These are phyloP conservation scores for Gryganskiella cystojenkinii DNA, from an alignment of 192 early-diverging fungal species.

Conservation along the genomic window DNA sequence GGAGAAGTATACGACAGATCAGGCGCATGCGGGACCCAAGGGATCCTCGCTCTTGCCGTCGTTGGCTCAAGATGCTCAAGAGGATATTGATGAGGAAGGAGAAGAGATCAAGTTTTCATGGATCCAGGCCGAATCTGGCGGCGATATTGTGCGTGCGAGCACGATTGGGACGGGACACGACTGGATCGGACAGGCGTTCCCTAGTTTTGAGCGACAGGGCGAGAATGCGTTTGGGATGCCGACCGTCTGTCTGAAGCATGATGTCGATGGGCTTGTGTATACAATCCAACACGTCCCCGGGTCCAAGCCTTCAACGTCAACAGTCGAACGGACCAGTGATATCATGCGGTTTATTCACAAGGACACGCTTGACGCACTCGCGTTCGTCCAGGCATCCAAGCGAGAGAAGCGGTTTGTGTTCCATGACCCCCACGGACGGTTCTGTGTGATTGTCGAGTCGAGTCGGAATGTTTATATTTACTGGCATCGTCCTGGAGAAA, in stretches of 20 bases:
- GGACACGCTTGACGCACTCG: conserved; percentile 73
- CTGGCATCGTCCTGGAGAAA: conserved; percentile 39
- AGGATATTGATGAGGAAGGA: conserved; percentile 58
- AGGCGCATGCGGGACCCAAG: conserved; percentile 30
- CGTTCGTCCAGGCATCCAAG: conserved; percentile 82
- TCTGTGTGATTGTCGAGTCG: conserved; percentile 61
- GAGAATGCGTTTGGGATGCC: conserved; percentile 54
- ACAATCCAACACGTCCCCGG: conserved; percentile 43
- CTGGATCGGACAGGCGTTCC: conserved; percentile 66
- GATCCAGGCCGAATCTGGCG: conserved; percentile 51
- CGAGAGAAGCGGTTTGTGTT: conserved; percentile 72
- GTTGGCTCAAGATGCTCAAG: conserved; percentile 23
- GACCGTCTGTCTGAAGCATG: conserved; percentile 69
- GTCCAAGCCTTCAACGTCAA: background rate
- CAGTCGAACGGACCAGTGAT: conserved; percentile 23
- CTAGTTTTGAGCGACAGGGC: conserved; percentile 26
- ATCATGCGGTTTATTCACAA: conserved; percentile 57
- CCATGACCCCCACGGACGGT: conserved; percentile 61
- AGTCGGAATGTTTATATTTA: conserved; percentile 65
- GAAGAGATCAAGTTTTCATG: conserved; percentile 56
- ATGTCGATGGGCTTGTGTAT: conserved; percentile 80
- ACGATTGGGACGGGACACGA: conserved; percentile 63
- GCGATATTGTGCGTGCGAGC: conserved; percentile 53
- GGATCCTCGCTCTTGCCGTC: conserved; percentile 19
- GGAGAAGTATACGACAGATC: conserved; percentile 69